These are phyloP conservation scores for Solanum corneliomulleri DNA, from an alignment of 257 asterid genomes.

Conservation along the genomic window DNA sequence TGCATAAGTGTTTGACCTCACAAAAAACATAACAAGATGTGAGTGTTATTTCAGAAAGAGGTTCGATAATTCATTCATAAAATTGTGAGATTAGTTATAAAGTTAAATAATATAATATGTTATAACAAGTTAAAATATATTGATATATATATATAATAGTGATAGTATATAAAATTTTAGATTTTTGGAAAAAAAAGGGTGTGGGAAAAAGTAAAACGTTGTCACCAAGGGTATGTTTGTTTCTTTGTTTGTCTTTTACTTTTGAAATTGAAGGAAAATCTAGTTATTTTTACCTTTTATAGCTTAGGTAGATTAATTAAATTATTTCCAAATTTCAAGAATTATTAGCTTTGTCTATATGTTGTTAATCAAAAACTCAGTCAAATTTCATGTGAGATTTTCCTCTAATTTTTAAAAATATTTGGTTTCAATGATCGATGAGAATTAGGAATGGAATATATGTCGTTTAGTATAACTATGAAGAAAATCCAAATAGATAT, in stretches of 20 bases:
- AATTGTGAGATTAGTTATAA: no score
- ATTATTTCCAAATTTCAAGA: conserved; percentile 17
- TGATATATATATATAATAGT: no score
- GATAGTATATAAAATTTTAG: background rate
- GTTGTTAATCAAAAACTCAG: background rate
- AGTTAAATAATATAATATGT: background rate
- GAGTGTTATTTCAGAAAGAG: background rate
- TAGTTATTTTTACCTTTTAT: background rate
- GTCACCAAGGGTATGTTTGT: conserved; percentile 62
- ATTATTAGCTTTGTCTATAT: background rate
- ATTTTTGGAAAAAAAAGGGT: conserved; percentile 8
- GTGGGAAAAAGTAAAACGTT: conserved; percentile 60
- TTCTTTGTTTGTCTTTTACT: conserved; percentile 46
- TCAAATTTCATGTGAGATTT: conserved; percentile 4
- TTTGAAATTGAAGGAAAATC: background rate
- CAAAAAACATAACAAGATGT: no score
- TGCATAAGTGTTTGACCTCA: background rate
- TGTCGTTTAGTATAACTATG: conserved; percentile 12
- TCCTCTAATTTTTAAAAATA: background rate
- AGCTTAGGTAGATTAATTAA: background rate
- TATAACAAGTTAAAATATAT: fast-evolving
- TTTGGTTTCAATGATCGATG: background rate
- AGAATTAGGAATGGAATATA: conserved; percentile 35
- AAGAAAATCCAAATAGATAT: background rate
- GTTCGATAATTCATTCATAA: no score